These are phyloP conservation scores for Capsicum rhomboideum DNA, from an alignment of 257 asterid species.

Conservation along the genomic window DNA sequence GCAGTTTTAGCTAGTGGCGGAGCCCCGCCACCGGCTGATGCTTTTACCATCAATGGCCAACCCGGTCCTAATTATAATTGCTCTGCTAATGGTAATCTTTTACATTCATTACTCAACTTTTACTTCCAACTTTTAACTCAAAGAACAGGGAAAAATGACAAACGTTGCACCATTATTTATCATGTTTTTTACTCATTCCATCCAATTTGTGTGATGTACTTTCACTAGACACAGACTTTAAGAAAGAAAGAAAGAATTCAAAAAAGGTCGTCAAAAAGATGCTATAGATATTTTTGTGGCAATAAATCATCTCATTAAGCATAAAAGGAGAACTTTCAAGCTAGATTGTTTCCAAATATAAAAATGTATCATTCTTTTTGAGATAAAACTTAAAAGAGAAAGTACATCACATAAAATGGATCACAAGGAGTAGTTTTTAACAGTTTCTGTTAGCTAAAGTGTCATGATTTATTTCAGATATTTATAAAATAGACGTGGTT, in stretches of 20 bases:
- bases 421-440: background rate
- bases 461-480: slow-evolving; percentile 28
- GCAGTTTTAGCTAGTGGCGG: slow-evolving; percentile 46
- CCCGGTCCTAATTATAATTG: slow-evolving; percentile 68
- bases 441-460: background rate
- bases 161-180: background rate
- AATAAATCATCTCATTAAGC: background rate
- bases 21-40: slow-evolving; percentile 40
- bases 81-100: slow-evolving; percentile 37
- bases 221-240: background rate
- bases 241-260: no score
- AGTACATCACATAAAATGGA: background rate
- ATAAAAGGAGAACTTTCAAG: background rate
- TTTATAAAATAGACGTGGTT: slow-evolving; percentile 38
- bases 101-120: background rate
- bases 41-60: slow-evolving; percentile 61
- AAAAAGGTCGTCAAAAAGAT: no score
- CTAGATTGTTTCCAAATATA: background rate
- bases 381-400: background rate
- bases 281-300: background rate
- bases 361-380: background rate
- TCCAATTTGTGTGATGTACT: background rate
- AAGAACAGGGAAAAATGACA: background rate
- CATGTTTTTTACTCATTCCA: background rate
- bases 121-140: background rate